These are phyloP conservation scores for Kluyveromyces dobzhanskii DNA, from an alignment of 805 yeast genomes.

Conservation along the genomic window DNA sequence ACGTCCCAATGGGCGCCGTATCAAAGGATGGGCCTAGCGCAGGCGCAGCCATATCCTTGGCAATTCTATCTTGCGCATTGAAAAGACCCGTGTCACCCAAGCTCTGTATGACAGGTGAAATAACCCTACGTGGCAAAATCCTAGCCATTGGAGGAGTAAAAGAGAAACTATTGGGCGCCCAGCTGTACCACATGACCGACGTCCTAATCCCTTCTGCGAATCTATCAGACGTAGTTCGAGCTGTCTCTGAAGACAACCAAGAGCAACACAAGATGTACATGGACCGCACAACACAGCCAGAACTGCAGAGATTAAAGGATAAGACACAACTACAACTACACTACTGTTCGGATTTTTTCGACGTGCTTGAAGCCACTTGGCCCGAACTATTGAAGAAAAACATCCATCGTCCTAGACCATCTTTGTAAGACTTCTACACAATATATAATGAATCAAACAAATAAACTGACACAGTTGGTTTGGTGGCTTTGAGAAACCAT, in stretches of 20 bases:
- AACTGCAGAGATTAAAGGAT: conserved; percentile 27
- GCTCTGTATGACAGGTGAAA: conserved; percentile 83
- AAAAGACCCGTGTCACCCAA: conserved; percentile 40
- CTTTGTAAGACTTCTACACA: too few species aligned
- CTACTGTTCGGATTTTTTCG: conserved; percentile 73
- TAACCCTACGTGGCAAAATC: conserved; percentile 68
- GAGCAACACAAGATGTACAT: conserved; percentile 1
- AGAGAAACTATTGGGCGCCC: conserved; percentile 74
- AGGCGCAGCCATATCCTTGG: conserved; percentile 68
- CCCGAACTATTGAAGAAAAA: conserved; percentile 8
- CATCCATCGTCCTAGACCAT: not conserved
- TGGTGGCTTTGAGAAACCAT: too few species aligned
- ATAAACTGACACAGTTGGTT: too few species aligned
- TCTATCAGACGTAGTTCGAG: conserved; percentile 58
- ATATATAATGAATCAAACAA: too few species aligned
- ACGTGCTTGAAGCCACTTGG: conserved; percentile 71
- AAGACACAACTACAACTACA: conserved; percentile 51
- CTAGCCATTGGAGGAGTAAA: conserved; percentile 77
- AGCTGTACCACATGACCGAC: conserved; percentile 52
- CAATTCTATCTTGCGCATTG: conserved; percentile 66
- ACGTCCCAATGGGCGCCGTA: conserved; percentile 62
- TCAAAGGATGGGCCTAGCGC: conserved; percentile 49
- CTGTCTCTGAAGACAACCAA: conserved; percentile 32
- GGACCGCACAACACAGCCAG: conserved; percentile 4
- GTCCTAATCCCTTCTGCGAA: conserved; percentile 68